phyloP scores from a whole-genome alignment of 2,329 filamentous ascomycete genomes.

The Colletotrichum phormii region DNA sequence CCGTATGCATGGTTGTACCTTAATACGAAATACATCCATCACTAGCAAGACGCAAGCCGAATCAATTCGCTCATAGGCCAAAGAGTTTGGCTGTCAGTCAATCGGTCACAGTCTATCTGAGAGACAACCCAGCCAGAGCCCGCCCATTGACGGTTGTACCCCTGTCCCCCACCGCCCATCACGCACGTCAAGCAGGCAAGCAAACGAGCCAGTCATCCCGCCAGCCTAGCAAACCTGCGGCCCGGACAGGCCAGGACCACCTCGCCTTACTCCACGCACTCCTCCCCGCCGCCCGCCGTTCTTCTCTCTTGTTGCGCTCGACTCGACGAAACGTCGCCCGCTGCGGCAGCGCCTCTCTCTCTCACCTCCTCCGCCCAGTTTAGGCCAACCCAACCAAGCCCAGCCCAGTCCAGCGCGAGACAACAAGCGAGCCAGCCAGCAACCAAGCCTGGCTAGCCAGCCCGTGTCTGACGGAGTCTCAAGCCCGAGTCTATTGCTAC shows the following conservation, averaged over 20 bases:
- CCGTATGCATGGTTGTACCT: constrained; percentile 33
- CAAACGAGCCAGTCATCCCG: constrained; percentile 28
- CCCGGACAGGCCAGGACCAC: constrained; percentile 29
- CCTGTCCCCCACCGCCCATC: constrained; percentile 34
- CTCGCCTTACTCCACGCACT: constrained; percentile 31
- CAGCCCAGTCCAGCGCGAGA: neutral
- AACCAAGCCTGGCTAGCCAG: constrained; percentile 18
- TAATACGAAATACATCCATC: constrained; percentile 26
- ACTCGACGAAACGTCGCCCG: constrained; percentile 28
- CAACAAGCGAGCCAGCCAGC: neutral
- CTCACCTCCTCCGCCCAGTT: constrained; percentile 23
- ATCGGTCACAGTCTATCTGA: constrained; percentile 17
- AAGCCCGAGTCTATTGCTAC: constrained; percentile 33
- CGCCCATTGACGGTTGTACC: constrained; percentile 28
- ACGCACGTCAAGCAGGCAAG: constrained; percentile 32
- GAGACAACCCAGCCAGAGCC: constrained; percentile 22
- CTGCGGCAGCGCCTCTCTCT: constrained; percentile 22
- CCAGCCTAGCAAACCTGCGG: constrained; percentile 20
- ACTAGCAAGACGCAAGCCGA: constrained; percentile 17
- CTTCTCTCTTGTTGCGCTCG: constrained; percentile 30
- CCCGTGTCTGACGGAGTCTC: constrained; percentile 18
- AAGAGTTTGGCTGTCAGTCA: constrained; percentile 22
- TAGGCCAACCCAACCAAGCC: constrained; percentile 5
- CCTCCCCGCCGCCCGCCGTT: constrained; percentile 19
- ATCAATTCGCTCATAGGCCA: constrained; percentile 7